Base-by-base conservation (phyloP, 1,284 basidiomycete species). In the Mixia osmundae region DNA sequence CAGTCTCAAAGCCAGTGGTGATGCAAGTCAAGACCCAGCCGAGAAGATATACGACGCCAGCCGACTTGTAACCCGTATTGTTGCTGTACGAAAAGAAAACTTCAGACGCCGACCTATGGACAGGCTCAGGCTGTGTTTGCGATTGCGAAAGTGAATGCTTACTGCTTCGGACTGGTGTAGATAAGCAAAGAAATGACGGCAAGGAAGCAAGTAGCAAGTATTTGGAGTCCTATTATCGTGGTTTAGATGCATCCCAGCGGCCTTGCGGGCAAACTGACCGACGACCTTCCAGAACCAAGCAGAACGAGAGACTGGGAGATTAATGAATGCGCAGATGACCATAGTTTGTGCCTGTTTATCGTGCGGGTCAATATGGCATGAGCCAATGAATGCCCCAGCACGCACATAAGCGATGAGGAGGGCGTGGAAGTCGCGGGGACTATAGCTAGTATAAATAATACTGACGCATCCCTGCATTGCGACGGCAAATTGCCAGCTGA, bases 11-110 rank as follows among this genome's bases (percentile, higher is more conserved):
- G 1, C 50, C 50, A 3, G 45, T 45, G 2, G 44, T 44, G 4
- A 51, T 44, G 30, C 44, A 49, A 6, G 47, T 50, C n/a, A 47
- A 21, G 9, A 43, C 42, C 46, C 46, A 50, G 3, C 49, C 49
- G 30, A 51, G 36, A 42, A 51, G 44, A 35, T 49, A 49, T 9
- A 51, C 50, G 23, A 46, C 46, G n/a, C 40, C 36, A 29, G 41
- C 39, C 2, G 29, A 36, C 4, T 28, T 23, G 27, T 39, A 50
- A 3, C 49, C 49, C 1, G 50, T 49, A 11, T 40, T 20, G 32
- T 51, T 51, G 22, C 25, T 9, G 30, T 47, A 50, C 25, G 33
- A 40, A 2, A 39, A 39, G 30, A 51, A 51, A 24, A 51, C 46
- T 16, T 38, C 40, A 2, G 25, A 25, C 5, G 49, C 44, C 9